Evolutionary conservation across 2,329 filamentous ascomycete genomes (phyloP), one percentile per base, ranked within the genome.

Genomic region (Dactylella cylindrospora): DNA sequence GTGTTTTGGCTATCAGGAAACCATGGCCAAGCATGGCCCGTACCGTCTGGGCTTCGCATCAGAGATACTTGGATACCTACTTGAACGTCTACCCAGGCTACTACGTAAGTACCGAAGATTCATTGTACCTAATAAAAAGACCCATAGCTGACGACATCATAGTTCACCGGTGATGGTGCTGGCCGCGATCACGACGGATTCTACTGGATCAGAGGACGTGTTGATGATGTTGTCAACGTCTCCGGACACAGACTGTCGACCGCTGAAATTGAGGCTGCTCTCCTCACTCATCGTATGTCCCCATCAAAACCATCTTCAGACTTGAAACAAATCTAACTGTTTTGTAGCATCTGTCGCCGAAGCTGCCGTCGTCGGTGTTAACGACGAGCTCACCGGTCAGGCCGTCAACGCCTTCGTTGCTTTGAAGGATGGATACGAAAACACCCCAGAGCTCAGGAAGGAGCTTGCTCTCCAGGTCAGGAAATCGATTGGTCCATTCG

Each of bases 171-270:
- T 57, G 93, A 98, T 72, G 93, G 93, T 72, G 93, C 93, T 52
- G 93, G 88, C 61, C 88, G 93, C 72, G 93, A 98, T 73, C 87
- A 95, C 75, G 93, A 98, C 70, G 93, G 93, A 54, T 98, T 96
- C 79, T 98, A 97, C 83, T 98, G 93, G 93, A 98, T 98, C 73
- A 88, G 93, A 65, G 93, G 93, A 67, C 90, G 93, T 74, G 93
- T 98, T 47, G 93, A 98, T 72, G 93, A 98, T 70, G 93, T 98
- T 35, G 91, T 98, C 74, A 98, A 98, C 75, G 93, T 98, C 65
- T 93, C 87, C 69, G 93, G 93, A 22, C 93, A 98, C 75, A 86
- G 93, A 73, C 80, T 98, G 65, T 97, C 91, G 12, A 98, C 93
- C 7, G 91, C 93, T 28, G 93, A 98, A 75, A 98, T 98, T 67